Base-by-base conservation (phyloP, 768 basidiomycete genomes). In the Rhodotorula kratochvilovae region DNA sequence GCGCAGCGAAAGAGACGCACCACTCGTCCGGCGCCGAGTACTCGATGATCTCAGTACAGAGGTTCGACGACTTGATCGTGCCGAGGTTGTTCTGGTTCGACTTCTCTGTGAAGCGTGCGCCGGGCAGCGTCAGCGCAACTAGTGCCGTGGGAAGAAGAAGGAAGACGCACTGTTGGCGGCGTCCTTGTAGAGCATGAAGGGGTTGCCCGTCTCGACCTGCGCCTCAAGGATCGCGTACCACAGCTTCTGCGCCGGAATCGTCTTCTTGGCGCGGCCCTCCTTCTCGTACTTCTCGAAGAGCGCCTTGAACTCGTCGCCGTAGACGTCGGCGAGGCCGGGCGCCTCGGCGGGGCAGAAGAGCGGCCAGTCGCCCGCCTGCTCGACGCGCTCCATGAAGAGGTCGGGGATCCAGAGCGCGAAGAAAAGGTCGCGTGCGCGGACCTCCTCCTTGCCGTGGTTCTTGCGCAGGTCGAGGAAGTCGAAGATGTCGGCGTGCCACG, bases 141-240 rank as follows among this genome's bases (percentile, higher is more conserved):
- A 17, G 15, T 7, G 29, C 13, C 25, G 17, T 2, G 33, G 31
- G 5, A 23, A 25, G 19, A 23, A 27, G 51, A 50, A n/a, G 61
- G 59, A 46, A 25, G 21, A 54, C 33, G 65, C 77, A 93, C 92
- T 82, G 80, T 99, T 99, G 68, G 90, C 89, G 51, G 92, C 86
- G 79, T 98, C 95, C 83, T 99, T 99, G 86, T 98, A 99, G 36
- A 91, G 84, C 92, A 98, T 98, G 84, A 97, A 99, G 0, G 96
- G 96, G n/a, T 89, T 89, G 61, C 96, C 96, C 1, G 96, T 99
- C 83, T 99, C 95, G 76, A 95, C 92, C 81, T 99, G 96, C 21
- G 93, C 88, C 78, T 98, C 96, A 51, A 98, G 83, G 76, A 98
- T 88, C 45, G 93, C 92, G 80, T 95, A 97, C 95, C 96, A 99